phyloP scores from a whole-genome alignment of 2,329 filamentous ascomycete species.

The Penicillium expansum region DNA sequence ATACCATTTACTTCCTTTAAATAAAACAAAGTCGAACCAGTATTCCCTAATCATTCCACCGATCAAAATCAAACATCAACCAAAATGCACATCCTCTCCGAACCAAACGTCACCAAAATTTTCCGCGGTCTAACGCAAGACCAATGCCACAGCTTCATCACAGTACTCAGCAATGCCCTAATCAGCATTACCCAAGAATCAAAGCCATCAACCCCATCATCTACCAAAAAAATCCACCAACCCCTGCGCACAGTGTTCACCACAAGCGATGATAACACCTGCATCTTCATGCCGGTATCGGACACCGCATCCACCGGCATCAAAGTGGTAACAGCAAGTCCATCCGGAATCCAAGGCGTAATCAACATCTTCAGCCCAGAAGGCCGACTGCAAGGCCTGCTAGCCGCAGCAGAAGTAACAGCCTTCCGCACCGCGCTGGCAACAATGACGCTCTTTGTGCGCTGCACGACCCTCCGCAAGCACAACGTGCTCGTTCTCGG shows the following conservation, averaged over 20 bases:
- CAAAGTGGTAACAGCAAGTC: constrained; percentile 64
- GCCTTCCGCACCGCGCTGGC: constrained; percentile 77
- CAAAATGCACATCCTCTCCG: constrained; percentile 37
- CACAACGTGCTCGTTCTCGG: constrained; percentile 49
- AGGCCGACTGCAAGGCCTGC: constrained; percentile 63
- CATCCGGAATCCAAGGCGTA: constrained; percentile 57
- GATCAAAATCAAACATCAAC: not conserved
- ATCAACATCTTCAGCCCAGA: constrained; percentile 65
- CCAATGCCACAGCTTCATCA: constrained; percentile 38
- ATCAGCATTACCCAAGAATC: constrained; percentile 30
- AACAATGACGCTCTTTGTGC: constrained; percentile 63
- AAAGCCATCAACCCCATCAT: constrained; percentile 24
- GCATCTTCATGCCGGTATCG: constrained; percentile 72
- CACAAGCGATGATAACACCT: constrained; percentile 50
- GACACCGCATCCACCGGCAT: constrained; percentile 63
- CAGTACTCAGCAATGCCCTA: constrained; percentile 36
- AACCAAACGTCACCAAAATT: constrained; percentile 34
- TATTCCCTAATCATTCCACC: too few species aligned
- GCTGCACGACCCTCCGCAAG: constrained; percentile 31
- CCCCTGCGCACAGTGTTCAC: constrained; percentile 43
- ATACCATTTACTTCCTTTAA: not conserved
- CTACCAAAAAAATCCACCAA: constrained; percentile 41
- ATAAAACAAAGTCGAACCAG: too few species aligned
- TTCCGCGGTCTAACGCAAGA: constrained; percentile 32
- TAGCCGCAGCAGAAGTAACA: constrained; percentile 72